Evolutionary conservation across 2,329 filamentous ascomycete genomes (phyloP).

Genomic region (Elsinoe perseae): DNA sequence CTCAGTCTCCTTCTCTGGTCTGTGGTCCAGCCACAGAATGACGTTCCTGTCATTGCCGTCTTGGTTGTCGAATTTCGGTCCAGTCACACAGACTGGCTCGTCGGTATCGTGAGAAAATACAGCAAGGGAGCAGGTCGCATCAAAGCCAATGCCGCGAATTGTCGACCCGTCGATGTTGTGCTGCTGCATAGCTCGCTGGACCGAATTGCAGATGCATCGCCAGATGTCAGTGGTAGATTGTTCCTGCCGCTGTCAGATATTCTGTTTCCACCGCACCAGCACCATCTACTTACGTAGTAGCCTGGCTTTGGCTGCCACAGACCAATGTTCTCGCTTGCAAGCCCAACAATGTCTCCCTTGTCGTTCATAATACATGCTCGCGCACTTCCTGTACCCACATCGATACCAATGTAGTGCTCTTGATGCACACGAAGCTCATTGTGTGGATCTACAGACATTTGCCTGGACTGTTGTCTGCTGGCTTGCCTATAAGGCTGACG

Average conservation of each 20-base stretch:
- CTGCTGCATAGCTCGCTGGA: constrained; percentile 73
- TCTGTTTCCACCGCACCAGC: background rate
- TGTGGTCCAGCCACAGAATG: constrained; percentile 94
- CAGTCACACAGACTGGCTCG: constrained; percentile 84
- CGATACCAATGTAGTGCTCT: constrained; percentile 72
- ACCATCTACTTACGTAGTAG: constrained; percentile 41
- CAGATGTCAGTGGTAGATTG: constrained; percentile 98
- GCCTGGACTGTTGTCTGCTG: constrained; percentile 36
- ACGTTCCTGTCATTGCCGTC: constrained; percentile 84
- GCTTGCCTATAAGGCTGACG: constrained; percentile 28
- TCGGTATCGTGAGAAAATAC: constrained; percentile 86
- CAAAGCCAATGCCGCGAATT: constrained; percentile 89
- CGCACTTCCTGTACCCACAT: constrained; percentile 93
- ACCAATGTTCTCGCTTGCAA: constrained; percentile 47
- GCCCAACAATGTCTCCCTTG: constrained; percentile 71
- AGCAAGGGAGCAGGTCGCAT: constrained; percentile 94
- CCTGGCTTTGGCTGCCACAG: constrained; percentile 48
- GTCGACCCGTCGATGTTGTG: constrained; percentile 67
- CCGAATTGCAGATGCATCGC: constrained; percentile 84
- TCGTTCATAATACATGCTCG: constrained; percentile 92
- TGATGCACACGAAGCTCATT: constrained; percentile 51
- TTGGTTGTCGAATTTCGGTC: constrained; percentile 70
- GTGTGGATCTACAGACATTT: constrained; percentile 44
- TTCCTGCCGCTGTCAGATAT: constrained; percentile 50
- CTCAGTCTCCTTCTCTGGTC: constrained; percentile 80